Evolutionary conservation across 2,329 filamentous ascomycete species (phyloP), one percentile per base, ranked within the genome.

Genomic region (Bisporella sp.): DNA sequence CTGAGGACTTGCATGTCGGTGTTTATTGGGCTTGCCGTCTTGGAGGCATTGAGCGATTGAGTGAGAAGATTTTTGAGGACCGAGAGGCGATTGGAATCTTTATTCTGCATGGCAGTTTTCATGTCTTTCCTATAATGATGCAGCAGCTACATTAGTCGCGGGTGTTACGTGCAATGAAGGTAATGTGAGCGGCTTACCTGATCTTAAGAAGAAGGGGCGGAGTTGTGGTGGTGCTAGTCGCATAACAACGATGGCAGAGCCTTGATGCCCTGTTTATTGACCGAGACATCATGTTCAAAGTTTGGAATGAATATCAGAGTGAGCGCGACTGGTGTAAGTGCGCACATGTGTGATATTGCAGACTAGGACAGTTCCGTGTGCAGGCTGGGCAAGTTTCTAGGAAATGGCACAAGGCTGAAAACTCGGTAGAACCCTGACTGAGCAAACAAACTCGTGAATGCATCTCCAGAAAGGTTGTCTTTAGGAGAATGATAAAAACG

Each of bases 41-140:
- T 91, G 65, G 82, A 84, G 33, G 85, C 82, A 68, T 90, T 91
- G 59, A 84, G 82, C 54, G 85, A 81, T 55, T 85, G 78, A 32
- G 85, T 75, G 56, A 91, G 76, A 54, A 91, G 71, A 40, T 75
- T 68, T 58, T 87, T 84, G 45, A 92, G 75, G 37, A 88, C 85
- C 39, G 77, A 71, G 30, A 91, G 78, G 2, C 84, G 81, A 30
- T 79, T 71, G 30, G 73, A 68, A 63, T 86, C 81, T 66, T 84
- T 85, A 59, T 74, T 73, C 52, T 76, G 76, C 82, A 86, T 85
- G 45, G 82, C 81, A 7, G 73, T 68, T 69, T 86, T 86, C 54
- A 86, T 72, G 59, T 86, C 82, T 56, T 60, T 59, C 40, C 68
- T 69, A 47, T 39, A 41, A 31, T 21, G 12, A 7, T 5, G 31